Conservation (phyloP, 140 eudicot species). For the Erigeron philadelphicus region DNA sequence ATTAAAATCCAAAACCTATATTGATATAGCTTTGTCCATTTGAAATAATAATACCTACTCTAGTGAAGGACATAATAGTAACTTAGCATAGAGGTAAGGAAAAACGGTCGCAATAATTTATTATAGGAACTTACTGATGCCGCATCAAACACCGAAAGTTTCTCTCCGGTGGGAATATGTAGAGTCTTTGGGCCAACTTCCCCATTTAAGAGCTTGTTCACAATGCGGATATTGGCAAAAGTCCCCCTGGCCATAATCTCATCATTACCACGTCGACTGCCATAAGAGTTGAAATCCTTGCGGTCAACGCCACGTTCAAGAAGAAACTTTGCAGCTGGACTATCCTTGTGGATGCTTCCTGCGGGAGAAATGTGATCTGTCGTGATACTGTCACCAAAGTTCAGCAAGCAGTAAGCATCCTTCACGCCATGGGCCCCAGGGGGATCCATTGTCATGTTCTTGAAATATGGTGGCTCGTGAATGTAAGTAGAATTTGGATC, state of each 20-base stretch:
- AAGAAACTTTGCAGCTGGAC: slow-evolving; percentile 91
- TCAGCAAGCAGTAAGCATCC: slow-evolving; percentile 88
- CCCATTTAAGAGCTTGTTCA: slow-evolving; percentile 83
- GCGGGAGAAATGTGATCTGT: slow-evolving; percentile 99
- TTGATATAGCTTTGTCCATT: too few species aligned
- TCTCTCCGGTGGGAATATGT: slow-evolving; percentile 90
- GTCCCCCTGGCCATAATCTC: slow-evolving; percentile 98
- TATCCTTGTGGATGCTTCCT: slow-evolving; percentile 92
- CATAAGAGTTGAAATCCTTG: slow-evolving; percentile 88
- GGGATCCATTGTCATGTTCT: slow-evolving; percentile 93
- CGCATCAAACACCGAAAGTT: slow-evolving; percentile 77
- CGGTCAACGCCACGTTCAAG: slow-evolving; percentile 82
- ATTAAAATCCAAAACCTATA: too few species aligned
- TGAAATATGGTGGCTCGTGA: slow-evolving; percentile 92
- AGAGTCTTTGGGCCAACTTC: slow-evolving; percentile 88
- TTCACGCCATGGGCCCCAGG: slow-evolving; percentile 95
- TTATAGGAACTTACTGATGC: slow-evolving; percentile 51
- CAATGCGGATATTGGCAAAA: slow-evolving; percentile 92
- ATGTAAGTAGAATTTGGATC: slow-evolving; percentile 84
- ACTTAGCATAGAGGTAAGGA: too few species aligned
- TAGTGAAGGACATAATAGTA: neutral
- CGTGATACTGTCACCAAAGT: slow-evolving; percentile 96
- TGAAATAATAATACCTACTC: too few species aligned
- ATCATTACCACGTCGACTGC: slow-evolving; percentile 94
- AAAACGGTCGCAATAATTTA: neutral